Evolutionary conservation across 306 rosid species (phyloP).

Genomic region (Gleditsia sinensis): DNA sequence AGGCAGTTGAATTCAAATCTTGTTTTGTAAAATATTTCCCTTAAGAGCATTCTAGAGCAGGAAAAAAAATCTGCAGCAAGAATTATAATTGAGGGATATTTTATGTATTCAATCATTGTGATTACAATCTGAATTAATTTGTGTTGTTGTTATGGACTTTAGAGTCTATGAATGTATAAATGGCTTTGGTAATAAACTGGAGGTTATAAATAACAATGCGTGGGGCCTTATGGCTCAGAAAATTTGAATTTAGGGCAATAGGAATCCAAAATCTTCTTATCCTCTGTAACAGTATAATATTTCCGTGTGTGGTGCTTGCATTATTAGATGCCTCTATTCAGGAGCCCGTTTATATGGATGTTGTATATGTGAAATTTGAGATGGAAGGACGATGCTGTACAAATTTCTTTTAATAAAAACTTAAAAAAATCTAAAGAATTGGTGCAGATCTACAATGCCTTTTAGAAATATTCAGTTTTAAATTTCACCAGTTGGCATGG

Average conservation of each 20-base stretch:
- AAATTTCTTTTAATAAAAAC: neutral
- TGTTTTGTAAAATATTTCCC: neutral
- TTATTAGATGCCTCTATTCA: neutral
- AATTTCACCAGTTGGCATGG: neutral
- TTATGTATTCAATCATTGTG: neutral
- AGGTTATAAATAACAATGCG: neutral
- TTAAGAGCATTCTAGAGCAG: neutral
- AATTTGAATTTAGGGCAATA: neutral
- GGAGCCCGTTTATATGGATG: neutral
- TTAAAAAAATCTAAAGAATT: neutral
- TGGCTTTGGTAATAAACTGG: neutral
- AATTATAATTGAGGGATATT: neutral
- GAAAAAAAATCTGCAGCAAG: neutral
- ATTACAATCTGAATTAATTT: neutral
- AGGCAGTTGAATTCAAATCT: neutral
- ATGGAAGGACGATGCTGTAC: neutral
- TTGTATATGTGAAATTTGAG: neutral
- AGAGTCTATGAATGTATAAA: neutral
- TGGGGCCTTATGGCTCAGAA: neutral
- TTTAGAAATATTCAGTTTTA: neutral
- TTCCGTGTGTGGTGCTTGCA: neutral
- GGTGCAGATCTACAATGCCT: neutral
- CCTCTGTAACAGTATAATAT: neutral
- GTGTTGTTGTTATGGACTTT: neutral
- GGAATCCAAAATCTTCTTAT: neutral